phyloP scores from a whole-genome alignment of 2,329 filamentous ascomycete species.

The Fusarium paranaense region DNA sequence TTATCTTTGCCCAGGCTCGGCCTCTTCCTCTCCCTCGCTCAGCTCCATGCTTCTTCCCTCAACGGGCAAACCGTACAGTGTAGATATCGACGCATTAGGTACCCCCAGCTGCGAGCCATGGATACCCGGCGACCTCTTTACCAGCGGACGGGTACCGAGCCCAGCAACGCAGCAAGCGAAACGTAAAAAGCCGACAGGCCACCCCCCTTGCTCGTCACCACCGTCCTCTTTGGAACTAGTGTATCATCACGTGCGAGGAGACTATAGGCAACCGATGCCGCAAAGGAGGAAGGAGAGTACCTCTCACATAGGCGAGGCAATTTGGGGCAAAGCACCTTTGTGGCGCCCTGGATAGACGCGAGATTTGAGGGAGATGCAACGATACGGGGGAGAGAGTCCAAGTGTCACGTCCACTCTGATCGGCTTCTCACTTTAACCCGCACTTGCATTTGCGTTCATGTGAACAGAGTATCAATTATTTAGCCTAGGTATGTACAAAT shows the following conservation, averaged over 20 bases:
- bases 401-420: neutral
- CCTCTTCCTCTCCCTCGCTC: neutral
- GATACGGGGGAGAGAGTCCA: neutral
- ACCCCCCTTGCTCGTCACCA: conserved; percentile 12
- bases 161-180: conserved; percentile 23
- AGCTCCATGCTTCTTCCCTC: neutral
- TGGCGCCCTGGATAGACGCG: conserved; percentile 33
- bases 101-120: conserved; percentile 2
- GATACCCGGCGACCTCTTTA: conserved; percentile 16
- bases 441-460: neutral
- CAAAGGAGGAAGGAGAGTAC: conserved; percentile 32
- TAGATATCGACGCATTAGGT: neutral
- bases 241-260: conserved; percentile 34
- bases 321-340: conserved; percentile 19
- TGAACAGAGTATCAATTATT: conserved; percentile 5
- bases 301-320: conserved; percentile 6
- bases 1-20: neutral
- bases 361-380: conserved; percentile 17
- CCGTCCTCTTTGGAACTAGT: conserved; percentile 20
- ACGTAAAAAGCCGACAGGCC: conserved; percentile 33
- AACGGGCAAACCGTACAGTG: conserved; percentile 9
- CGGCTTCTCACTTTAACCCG: neutral
- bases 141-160: conserved; percentile 36
- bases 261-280: conserved; percentile 23
- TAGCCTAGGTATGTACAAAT: conserved; percentile 1